Conservation (phyloP, 1,284 basidiomycete genomes). For the Cryptococcus sp. region DNA sequence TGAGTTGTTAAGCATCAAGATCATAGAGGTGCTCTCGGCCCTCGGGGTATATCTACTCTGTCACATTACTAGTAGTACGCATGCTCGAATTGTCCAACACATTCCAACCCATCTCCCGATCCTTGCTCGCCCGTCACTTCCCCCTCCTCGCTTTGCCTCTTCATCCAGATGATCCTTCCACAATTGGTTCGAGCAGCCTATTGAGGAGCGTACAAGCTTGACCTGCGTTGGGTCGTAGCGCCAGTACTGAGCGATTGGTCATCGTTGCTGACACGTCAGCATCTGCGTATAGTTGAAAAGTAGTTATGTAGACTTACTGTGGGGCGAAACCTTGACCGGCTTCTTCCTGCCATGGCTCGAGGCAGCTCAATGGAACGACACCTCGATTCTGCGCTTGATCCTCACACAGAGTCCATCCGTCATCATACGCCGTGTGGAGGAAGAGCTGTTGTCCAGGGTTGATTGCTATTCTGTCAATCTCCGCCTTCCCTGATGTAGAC, state of each 20-base stretch:
- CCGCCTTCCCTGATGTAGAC: background rate
- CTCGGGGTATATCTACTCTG: too few relatives aligned
- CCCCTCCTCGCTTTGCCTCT: too few relatives aligned
- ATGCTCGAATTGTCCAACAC: too few relatives aligned
- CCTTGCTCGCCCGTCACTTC: too few relatives aligned
- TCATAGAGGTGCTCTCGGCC: too few relatives aligned
- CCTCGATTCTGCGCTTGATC: slow-evolving; percentile 38
- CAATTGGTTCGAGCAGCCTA: background rate
- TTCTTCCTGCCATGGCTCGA: slow-evolving; percentile 32
- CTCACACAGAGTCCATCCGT: slow-evolving; percentile 47
- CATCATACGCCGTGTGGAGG: slow-evolving; percentile 45
- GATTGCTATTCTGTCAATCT: slow-evolving; percentile 32
- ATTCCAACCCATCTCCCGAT: too few relatives aligned
- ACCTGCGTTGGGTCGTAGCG: background rate
- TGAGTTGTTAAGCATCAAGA: too few relatives aligned
- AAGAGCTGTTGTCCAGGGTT: slow-evolving; percentile 44
- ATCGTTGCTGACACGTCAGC: background rate
- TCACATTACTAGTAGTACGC: too few relatives aligned
- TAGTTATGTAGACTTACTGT: too few relatives aligned
- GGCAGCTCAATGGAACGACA: slow-evolving; percentile 44
- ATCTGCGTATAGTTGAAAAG: too few relatives aligned
- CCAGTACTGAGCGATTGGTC: background rate
- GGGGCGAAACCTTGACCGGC: background rate
- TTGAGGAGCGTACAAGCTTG: slow-evolving; percentile 1
- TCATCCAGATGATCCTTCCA: too few relatives aligned